Evolutionary conservation across 345 rosid genomes (phyloP).

Genomic region (Moricandia moricandioides): DNA sequence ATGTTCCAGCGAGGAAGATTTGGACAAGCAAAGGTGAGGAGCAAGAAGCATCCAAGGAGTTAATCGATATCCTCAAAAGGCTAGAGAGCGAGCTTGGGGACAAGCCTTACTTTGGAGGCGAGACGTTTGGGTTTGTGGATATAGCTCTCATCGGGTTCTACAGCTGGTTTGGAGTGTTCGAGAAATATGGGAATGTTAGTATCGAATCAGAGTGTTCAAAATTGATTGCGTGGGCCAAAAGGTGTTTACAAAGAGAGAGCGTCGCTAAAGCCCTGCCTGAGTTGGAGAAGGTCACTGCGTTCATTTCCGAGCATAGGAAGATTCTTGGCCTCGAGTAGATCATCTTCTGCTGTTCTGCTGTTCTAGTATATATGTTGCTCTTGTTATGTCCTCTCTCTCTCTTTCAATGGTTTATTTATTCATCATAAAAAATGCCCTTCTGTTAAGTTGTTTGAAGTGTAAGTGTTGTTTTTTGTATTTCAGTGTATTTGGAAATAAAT

Average conservation of each 20-base stretch:
- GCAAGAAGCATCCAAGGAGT: conserved; percentile 27
- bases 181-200: conserved; percentile 13
- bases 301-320: neutral
- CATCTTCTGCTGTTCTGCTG: neutral
- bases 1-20: neutral
- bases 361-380: neutral
- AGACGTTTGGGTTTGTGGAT: conserved; percentile 22
- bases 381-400: neutral
- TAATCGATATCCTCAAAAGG: conserved; percentile 20
- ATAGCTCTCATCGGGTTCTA: conserved; percentile 20
- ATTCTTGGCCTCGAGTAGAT: conserved; percentile 7
- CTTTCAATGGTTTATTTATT: neutral
- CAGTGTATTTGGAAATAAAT: neutral
- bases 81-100: conserved; percentile 27
- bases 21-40: conserved; percentile 26
- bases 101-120: conserved; percentile 10
- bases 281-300: neutral
- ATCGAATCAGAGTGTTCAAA: conserved; percentile 15
- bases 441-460: neutral
- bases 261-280: conserved; percentile 9
- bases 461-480: neutral
- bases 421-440: neutral
- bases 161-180: conserved; percentile 9
- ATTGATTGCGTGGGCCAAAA: conserved; percentile 11
- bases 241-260: conserved; percentile 21